Conservation (phyloP, 140 eudicot genomes). For the Bidens hawaiensis region DNA sequence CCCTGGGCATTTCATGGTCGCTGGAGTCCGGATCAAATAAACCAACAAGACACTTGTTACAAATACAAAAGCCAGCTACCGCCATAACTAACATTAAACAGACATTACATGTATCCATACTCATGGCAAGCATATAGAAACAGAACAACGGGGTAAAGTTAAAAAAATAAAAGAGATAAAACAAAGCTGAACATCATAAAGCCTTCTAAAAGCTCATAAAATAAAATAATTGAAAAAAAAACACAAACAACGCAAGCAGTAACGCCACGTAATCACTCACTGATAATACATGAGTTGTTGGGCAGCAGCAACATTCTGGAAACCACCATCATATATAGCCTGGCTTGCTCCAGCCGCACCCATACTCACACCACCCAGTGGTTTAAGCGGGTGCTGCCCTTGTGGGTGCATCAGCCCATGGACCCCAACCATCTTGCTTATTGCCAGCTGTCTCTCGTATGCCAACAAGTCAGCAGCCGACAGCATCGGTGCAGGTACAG, state of each 20-base stretch:
- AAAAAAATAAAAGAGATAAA: neutral
- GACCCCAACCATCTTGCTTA: slow-evolving; percentile 70
- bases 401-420: slow-evolving; percentile 62
- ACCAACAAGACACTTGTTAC: slow-evolving; percentile 7
- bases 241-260: slow-evolving; percentile 7
- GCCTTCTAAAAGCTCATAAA: slow-evolving; percentile 19
- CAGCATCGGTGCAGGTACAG: slow-evolving; percentile 67
- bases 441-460: slow-evolving; percentile 76
- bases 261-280: slow-evolving; percentile 41
- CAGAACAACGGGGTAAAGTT: slow-evolving; percentile 12
- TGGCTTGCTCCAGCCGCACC: slow-evolving; percentile 63
- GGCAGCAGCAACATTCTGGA: slow-evolving; percentile 78
- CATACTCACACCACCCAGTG: slow-evolving; percentile 60
- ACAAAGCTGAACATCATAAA: slow-evolving; percentile 13
- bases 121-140: slow-evolving; percentile 20
- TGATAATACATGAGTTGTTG: slow-evolving; percentile 92
- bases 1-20: neutral
- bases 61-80: slow-evolving; percentile 25
- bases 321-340: slow-evolving; percentile 84
- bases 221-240: neutral
- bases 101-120: slow-evolving; percentile 28
- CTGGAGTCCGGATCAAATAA: neutral
- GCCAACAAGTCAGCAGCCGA: slow-evolving; percentile 69
- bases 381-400: slow-evolving; percentile 59
- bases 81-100: slow-evolving; percentile 20